Evolutionary conservation across 2,329 filamentous ascomycete species (phyloP).

Genomic region (Penicillium crustosum): DNA sequence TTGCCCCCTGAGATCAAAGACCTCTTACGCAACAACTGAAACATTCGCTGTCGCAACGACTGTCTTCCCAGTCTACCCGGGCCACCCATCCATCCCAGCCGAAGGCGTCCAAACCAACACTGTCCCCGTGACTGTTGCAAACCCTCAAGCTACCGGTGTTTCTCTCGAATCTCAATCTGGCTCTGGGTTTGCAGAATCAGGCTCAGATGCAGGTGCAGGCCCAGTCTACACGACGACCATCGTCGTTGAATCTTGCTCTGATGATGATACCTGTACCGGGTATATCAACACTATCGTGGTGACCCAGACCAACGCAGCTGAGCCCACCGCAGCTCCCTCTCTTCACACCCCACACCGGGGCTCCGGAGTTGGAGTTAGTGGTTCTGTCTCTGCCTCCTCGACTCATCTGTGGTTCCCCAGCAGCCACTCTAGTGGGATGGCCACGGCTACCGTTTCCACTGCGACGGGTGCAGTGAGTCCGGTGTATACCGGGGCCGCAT

Average conservation of each 20-base stretch:
- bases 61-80: conserved; percentile 21
- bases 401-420: neutral
- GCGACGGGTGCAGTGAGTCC: neutral
- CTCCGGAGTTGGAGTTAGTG: neutral
- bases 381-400: neutral
- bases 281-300: conserved; percentile 1
- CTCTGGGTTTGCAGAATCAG: neutral
- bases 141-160: neutral
- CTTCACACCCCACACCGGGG: neutral
- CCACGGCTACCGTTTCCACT: neutral
- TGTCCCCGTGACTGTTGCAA: neutral
- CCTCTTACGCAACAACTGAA: conserved; percentile 21
- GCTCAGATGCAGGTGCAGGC: neutral
- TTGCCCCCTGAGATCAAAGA: conserved; percentile 25
- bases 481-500: neutral
- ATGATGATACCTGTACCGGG: neutral
- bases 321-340: neutral
- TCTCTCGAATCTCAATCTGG: neutral
- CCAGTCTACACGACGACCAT: neutral
- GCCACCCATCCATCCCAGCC: neutral
- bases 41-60: conserved; percentile 26
- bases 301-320: neutral
- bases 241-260: neutral
- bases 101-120: neutral
- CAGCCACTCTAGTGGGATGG: neutral